phyloP scores from a whole-genome alignment of 768 basidiomycete species.

The Naganishia antarctica region DNA sequence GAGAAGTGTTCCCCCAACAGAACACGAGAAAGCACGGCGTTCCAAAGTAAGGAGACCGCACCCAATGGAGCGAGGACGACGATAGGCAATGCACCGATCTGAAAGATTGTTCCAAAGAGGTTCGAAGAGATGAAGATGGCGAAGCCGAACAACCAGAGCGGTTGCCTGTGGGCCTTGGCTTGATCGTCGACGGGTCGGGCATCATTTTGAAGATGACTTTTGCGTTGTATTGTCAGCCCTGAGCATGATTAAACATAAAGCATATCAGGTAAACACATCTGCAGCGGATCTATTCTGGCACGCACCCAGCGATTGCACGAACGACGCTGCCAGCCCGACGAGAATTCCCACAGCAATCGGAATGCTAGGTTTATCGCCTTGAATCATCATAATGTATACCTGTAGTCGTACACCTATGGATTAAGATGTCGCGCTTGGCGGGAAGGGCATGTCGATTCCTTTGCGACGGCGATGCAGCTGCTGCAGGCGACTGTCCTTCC shows the following conservation, averaged over 20 bases:
- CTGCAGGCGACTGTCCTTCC: too few relatives aligned
- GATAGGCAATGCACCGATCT: slow-evolving; percentile 88
- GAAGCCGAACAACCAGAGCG: slow-evolving; percentile 86
- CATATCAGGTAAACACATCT: not conserved
- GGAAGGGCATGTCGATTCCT: too few relatives aligned
- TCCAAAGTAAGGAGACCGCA: slow-evolving; percentile 83
- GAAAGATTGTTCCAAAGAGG: slow-evolving; percentile 62
- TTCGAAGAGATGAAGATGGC: slow-evolving; percentile 35
- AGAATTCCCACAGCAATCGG: slow-evolving; percentile 45
- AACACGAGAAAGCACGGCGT: slow-evolving; percentile 80
- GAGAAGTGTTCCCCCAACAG: slow-evolving; percentile 82
- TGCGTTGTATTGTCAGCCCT: slow-evolving; percentile 84
- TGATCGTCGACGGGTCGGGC: slow-evolving; percentile 61
- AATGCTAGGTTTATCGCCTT: slow-evolving; percentile 32
- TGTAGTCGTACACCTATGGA: too few relatives aligned
- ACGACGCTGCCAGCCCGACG: slow-evolving; percentile 73
- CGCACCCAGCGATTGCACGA: slow-evolving; percentile 72
- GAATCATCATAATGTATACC: not conserved
- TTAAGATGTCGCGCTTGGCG: too few relatives aligned
- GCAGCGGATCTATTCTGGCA: not conserved
- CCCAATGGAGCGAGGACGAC: slow-evolving; percentile 91
- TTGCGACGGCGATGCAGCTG: too few relatives aligned
- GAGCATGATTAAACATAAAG: slow-evolving; percentile 5
- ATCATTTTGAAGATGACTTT: slow-evolving; percentile 83
- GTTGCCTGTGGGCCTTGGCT: slow-evolving; percentile 69